Evolutionary conservation across 495 filamentous ascomycete species (phyloP).

Genomic region (Diplogelasinospora grovesii): DNA sequence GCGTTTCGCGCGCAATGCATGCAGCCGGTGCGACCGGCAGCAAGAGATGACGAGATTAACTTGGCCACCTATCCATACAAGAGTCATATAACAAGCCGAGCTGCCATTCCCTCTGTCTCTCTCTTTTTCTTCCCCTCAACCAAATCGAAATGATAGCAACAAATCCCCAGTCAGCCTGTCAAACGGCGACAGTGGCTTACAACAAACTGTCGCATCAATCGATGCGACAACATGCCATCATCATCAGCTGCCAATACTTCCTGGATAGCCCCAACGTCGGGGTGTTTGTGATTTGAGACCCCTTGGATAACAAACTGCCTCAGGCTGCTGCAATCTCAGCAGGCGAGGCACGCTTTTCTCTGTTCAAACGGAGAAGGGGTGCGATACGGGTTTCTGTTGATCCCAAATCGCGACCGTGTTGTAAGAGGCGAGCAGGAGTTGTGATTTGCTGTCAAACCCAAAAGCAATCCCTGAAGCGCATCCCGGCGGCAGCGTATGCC

Average conservation of each 20-base stretch:
- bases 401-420: too few relatives aligned
- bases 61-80: slow-evolving; percentile 7
- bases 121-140: slow-evolving; percentile 2
- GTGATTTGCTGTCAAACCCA: too few relatives aligned
- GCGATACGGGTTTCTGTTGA: too few relatives aligned
- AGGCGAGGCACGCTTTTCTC: too few relatives aligned
- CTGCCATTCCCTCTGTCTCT: slow-evolving; percentile 3
- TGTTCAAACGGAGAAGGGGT: too few relatives aligned
- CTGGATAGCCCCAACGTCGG: slow-evolving; percentile 77
- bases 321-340: slow-evolving; percentile 5
- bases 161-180: slow-evolving; percentile 2
- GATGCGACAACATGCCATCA: not conserved
- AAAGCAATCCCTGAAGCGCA: too few relatives aligned
- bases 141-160: too few relatives aligned
- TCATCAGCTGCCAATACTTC: slow-evolving; percentile 24
- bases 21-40: too few relatives aligned
- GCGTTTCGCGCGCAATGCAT: too few relatives aligned
- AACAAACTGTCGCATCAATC: slow-evolving; percentile 12
- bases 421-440: too few relatives aligned
- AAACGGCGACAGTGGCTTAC: slow-evolving; percentile 21
- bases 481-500: too few relatives aligned
- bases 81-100: slow-evolving; percentile 1
- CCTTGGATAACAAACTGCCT: slow-evolving; percentile 6
- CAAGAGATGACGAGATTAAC: too few relatives aligned
- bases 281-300: slow-evolving; percentile 40